Conservation (phyloP, 192 early-diverging fungal genomes). For the Tieghemiomyces parasiticus region DNA sequence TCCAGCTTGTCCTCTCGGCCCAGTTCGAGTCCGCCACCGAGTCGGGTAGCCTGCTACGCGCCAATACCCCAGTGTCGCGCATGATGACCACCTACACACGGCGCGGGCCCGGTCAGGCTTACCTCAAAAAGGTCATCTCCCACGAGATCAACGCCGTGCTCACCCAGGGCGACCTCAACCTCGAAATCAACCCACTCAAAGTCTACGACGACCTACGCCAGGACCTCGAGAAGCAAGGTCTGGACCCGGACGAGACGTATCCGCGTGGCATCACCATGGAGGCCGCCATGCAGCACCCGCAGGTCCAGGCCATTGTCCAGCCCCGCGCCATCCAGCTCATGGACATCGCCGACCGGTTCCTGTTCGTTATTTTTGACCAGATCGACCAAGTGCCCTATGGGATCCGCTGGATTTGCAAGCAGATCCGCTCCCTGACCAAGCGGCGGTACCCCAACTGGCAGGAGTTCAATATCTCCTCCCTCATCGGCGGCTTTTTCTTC, state of each 20-base stretch:
- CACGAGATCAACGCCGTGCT: conserved; percentile 67
- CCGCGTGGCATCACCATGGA: conserved; percentile 70
- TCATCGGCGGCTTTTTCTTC: conserved; percentile 96
- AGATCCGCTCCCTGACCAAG: conserved; percentile 86
- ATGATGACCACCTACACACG: conserved; percentile 97
- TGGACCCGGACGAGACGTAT: conserved; percentile 25
- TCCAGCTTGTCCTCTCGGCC: conserved; percentile 84
- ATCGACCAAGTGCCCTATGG: conserved; percentile 83
- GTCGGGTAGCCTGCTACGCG: conserved; percentile 74
- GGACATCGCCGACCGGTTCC: conserved; percentile 73
- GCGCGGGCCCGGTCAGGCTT: conserved; percentile 84
- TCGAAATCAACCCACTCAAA: conserved; percentile 93
- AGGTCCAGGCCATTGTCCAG: conserved; percentile 72
- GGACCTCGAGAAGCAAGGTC: conserved; percentile 17
- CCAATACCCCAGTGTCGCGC: conserved; percentile 92
- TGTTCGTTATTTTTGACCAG: conserved; percentile 71
- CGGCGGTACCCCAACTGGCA: conserved; percentile 82
- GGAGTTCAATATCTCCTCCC: conserved; percentile 76
- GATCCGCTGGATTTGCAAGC: conserved; percentile 97
- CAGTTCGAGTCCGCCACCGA: conserved; percentile 88
- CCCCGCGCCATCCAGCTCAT: conserved; percentile 69
- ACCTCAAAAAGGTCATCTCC: conserved; percentile 73
- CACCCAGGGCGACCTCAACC: conserved; percentile 63
- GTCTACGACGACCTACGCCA: conserved; percentile 35
- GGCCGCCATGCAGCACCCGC: conserved; percentile 58